phyloP scores from a whole-genome alignment of 306 rosid genomes.

The Pterocarpus santalinus region DNA sequence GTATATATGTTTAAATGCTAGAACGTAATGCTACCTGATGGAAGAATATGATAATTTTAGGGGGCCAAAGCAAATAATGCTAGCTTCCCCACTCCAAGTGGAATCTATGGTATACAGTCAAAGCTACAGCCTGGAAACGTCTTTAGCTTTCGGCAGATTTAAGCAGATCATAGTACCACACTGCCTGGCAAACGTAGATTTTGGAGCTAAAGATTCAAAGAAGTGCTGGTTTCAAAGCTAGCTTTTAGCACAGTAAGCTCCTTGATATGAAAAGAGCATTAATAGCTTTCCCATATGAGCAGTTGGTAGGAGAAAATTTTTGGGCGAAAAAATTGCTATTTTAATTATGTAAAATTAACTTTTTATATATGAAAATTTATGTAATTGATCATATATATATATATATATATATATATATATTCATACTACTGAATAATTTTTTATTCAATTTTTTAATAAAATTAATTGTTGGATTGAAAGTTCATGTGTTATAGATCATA shows the following conservation, averaged over 20 bases:
- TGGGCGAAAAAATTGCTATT: no score
- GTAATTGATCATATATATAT: no score
- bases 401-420: no score
- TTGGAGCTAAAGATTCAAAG: not conserved
- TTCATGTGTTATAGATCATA: no score
- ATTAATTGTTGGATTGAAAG: no score
- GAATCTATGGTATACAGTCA: not conserved
- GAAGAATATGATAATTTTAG: not conserved
- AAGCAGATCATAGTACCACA: not conserved
- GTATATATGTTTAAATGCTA: not conserved
- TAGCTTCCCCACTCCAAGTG: not conserved
- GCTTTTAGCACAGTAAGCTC: not conserved
- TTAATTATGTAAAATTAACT: no score
- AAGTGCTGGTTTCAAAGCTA: slow-evolving; percentile 10
- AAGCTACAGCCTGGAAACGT: slow-evolving; percentile 5
- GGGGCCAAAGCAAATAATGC: not conserved
- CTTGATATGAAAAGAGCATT: not conserved
- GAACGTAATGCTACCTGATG: not conserved
- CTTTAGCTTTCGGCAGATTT: not conserved
- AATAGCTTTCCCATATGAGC: not conserved
- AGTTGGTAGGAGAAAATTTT: slow-evolving; percentile 5
- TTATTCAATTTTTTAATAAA: no score
- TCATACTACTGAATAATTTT: no score
- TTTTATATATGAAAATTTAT: no score
- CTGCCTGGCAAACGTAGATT: not conserved